A percentile compares a stretch with the other conserved stretches of the same genome.
Evolutionary conservation across 1,284 basidiomycete species (phyloP).

Genomic region (Meira nashicola): DNA sequence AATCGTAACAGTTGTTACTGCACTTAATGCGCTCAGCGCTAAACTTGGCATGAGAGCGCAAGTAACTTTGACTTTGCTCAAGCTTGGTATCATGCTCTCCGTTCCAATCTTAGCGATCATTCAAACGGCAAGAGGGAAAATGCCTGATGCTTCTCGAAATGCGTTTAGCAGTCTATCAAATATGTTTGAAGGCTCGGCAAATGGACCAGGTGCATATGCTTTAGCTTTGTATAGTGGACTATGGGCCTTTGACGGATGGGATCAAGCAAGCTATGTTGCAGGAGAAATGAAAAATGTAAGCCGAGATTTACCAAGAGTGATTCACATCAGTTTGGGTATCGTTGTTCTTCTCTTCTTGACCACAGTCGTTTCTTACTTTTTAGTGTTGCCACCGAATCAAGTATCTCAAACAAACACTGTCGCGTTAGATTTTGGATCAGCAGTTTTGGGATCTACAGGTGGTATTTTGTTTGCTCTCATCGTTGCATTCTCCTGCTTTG

Average conservation of each 20-base stretch:
- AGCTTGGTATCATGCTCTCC: constrained; percentile 65
- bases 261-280: constrained; percentile 71
- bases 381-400: constrained; percentile 72
- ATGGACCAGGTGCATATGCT: constrained; percentile 76
- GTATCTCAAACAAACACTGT: constrained; percentile 69
- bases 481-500: constrained; percentile 78
- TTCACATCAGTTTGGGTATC: constrained; percentile 78
- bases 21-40: constrained; percentile 72
- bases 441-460: constrained; percentile 76
- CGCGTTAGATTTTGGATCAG: constrained; percentile 81
- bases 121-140: constrained; percentile 63
- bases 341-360: constrained; percentile 70
- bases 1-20: constrained; percentile 68
- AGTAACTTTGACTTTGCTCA: constrained; percentile 78
- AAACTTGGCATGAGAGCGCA: constrained; percentile 75
- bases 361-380: constrained; percentile 85
- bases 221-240: constrained; percentile 89
- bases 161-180: constrained; percentile 29
- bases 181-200: constrained; percentile 71
- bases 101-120: constrained; percentile 70
- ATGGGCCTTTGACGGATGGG: constrained; percentile 95
- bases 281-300: constrained; percentile 78
- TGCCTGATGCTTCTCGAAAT: constrained; percentile 23
- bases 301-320: constrained; percentile 82
- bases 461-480: constrained; percentile 79